phyloP scores from a whole-genome alignment of 2,329 filamentous ascomycete genomes.

The Diaporthe humulicola region DNA sequence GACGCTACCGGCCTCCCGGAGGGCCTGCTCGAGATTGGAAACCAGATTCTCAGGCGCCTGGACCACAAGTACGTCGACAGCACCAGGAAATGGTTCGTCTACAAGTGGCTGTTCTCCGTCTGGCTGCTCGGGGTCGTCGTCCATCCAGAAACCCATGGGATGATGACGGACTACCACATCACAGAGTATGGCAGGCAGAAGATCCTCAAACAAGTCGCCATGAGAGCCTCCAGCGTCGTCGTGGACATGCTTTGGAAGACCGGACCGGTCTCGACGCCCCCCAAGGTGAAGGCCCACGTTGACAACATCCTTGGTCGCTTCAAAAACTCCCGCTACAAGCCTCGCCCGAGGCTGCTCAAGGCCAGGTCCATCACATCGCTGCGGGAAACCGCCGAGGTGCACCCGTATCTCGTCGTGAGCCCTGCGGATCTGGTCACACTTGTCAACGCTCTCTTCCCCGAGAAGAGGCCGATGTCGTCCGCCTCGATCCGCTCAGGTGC shows the following conservation, averaged over 20 bases:
- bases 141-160: constrained; percentile 84
- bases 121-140: constrained; percentile 88
- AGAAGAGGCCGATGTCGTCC: constrained; percentile 75
- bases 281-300: constrained; percentile 76
- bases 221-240: constrained; percentile 83
- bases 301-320: constrained; percentile 79
- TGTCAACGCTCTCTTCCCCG: constrained; percentile 87
- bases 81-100: constrained; percentile 86
- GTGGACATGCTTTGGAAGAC: constrained; percentile 81
- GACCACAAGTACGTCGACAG: constrained; percentile 79
- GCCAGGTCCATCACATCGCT: constrained; percentile 80
- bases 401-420: constrained; percentile 84
- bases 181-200: constrained; percentile 90
- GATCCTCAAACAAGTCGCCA: constrained; percentile 82
- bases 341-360: constrained; percentile 72
- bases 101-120: constrained; percentile 91
- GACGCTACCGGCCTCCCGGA: constrained; percentile 88
- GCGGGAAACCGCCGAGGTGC: constrained; percentile 82
- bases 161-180: constrained; percentile 92
- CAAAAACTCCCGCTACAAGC: constrained; percentile 62
- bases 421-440: constrained; percentile 84
- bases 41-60: constrained; percentile 84
- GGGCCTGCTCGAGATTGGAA: constrained; percentile 85
- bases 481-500: constrained; percentile 75
- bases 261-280: constrained; percentile 73